These are phyloP conservation scores for Anthoceros angustus DNA, from an alignment of 225 moss, liverwort and hornwort species.

Conservation along the genomic window DNA sequence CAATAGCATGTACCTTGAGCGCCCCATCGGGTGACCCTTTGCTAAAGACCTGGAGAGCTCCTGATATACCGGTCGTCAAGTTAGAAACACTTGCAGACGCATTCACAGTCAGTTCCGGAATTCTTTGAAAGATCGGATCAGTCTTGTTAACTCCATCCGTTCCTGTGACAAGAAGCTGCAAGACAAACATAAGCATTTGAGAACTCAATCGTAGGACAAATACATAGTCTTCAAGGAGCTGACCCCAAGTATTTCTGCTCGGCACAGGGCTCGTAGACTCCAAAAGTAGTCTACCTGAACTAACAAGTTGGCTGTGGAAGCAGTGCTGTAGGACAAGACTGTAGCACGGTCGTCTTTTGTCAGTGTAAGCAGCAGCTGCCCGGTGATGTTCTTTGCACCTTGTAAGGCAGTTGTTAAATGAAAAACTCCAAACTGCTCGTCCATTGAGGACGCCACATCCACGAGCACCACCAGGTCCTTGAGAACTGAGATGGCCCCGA, in stretches of 20 bases:
- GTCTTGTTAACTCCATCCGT: slow-evolving; percentile 10
- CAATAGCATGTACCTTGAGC: slow-evolving; percentile 15
- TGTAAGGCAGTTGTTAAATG: not conserved
- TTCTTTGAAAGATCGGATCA: slow-evolving; percentile 5
- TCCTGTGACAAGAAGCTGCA: too few relatives aligned
- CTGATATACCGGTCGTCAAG: slow-evolving; percentile 15
- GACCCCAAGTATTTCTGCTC: not conserved
- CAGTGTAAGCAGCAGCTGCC: slow-evolving; percentile 12
- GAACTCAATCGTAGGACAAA: not conserved
- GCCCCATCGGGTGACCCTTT: slow-evolving; percentile 6
- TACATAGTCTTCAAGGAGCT: not conserved
- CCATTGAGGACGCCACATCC: slow-evolving; percentile 16
- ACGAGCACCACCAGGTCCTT: slow-evolving; percentile 24
- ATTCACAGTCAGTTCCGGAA: slow-evolving; percentile 5
- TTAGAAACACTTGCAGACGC: slow-evolving; percentile 8
- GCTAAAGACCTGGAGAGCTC: slow-evolving; percentile 12
- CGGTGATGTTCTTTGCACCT: slow-evolving; percentile 11
- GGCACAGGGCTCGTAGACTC: not conserved
- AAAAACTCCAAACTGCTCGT: not conserved
- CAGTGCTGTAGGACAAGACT: slow-evolving; percentile 12
- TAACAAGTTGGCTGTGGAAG: not conserved
- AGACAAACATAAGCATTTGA: slow-evolving; percentile 12
- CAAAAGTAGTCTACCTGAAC: slow-evolving; percentile 7
- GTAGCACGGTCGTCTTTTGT: slow-evolving; percentile 11
- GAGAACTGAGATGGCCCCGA: slow-evolving; percentile 18